Evolutionary conservation across 2,329 filamentous ascomycete genomes (phyloP).

Genomic region (Pezicula rhizophila): DNA sequence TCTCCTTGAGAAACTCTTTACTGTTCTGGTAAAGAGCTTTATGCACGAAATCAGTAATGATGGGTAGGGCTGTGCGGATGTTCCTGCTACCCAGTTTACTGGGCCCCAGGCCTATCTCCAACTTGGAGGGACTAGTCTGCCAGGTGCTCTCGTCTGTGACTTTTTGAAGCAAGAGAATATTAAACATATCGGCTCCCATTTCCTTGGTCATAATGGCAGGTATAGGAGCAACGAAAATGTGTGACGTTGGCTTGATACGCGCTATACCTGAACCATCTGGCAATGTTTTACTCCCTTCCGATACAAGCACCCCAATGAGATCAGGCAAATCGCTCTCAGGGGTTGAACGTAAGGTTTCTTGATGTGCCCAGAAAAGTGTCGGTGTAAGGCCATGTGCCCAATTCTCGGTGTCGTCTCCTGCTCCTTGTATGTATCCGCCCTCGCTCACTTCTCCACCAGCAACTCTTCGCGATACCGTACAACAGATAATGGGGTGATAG

Average conservation of each 20-base stretch:
- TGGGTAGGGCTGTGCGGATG: conserved; percentile 64
- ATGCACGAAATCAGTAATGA: conserved; percentile 20
- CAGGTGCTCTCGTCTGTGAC: conserved; percentile 39
- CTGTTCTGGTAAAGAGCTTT: conserved; percentile 5
- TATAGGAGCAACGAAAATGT: conserved; percentile 18
- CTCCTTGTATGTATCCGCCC: conserved; percentile 84
- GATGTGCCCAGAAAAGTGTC: conserved; percentile 71
- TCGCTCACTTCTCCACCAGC: conserved; percentile 62
- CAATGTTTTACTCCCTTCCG: conserved; percentile 4
- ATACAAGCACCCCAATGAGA: conserved; percentile 42
- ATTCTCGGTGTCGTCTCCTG: conserved; percentile 89
- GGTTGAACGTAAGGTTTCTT: conserved; percentile 51
- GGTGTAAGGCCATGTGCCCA: conserved; percentile 83
- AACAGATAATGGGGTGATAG: conserved; percentile 73
- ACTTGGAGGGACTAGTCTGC: conserved; percentile 28
- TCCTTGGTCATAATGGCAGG: conserved; percentile 7
- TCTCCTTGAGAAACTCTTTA: neutral
- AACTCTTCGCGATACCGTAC: conserved; percentile 74
- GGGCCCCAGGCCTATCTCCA: conserved; percentile 59
- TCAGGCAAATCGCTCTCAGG: conserved; percentile 58
- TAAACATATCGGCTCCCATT: conserved; percentile 1
- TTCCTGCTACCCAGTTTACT: conserved; percentile 79
- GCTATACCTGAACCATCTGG: conserved; percentile 2
- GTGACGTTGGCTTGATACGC: conserved; percentile 21
- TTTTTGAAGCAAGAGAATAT: conserved; percentile 37